Percentiles rank a stretch among this genome's conserved stretches.
phyloP scores from a whole-genome alignment of 495 filamentous ascomycete genomes.

The Neurospora hispaniola region DNA sequence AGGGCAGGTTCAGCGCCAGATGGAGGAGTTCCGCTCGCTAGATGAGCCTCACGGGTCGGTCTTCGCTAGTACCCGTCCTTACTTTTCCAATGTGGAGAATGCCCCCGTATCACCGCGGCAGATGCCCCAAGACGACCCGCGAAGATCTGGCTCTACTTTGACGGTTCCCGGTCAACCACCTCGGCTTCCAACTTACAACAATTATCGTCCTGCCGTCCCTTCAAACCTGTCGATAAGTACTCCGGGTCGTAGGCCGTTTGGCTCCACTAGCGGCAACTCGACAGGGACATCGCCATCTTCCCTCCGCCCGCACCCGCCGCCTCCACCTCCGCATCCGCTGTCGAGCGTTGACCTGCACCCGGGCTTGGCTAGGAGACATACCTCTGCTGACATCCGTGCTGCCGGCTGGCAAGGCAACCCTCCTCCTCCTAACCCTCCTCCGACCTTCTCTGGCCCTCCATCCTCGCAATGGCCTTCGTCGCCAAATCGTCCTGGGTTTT shows the following conservation, averaged over 20 bases:
- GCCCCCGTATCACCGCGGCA: slow-evolving; percentile 89
- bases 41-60: slow-evolving; percentile 72
- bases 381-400: slow-evolving; percentile 88
- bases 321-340: slow-evolving; percentile 65
- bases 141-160: slow-evolving; percentile 44
- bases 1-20: slow-evolving; percentile 73
- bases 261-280: slow-evolving; percentile 55
- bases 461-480: slow-evolving; percentile 80
- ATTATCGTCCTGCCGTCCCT: slow-evolving; percentile 67
- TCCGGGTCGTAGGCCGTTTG: slow-evolving; percentile 51
- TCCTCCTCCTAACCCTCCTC: slow-evolving; percentile 33
- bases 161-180: slow-evolving; percentile 31
- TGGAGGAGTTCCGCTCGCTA: slow-evolving; percentile 53
- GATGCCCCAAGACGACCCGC: slow-evolving; percentile 72
- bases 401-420: slow-evolving; percentile 73
- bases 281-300: slow-evolving; percentile 64
- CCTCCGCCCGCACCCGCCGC: slow-evolving; percentile 57
- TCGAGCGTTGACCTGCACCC: slow-evolving; percentile 66
- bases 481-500: slow-evolving; percentile 51
- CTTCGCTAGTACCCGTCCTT: slow-evolving; percentile 64
- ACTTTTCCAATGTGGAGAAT: slow-evolving; percentile 66
- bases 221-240: slow-evolving; percentile 68
- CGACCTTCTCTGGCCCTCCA: slow-evolving; percentile 56
- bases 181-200: slow-evolving; percentile 15
- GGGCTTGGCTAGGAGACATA: slow-evolving; percentile 74